Base-by-base conservation (phyloP, 2,329 filamentous ascomycete species). In the Alternaria solani region DNA sequence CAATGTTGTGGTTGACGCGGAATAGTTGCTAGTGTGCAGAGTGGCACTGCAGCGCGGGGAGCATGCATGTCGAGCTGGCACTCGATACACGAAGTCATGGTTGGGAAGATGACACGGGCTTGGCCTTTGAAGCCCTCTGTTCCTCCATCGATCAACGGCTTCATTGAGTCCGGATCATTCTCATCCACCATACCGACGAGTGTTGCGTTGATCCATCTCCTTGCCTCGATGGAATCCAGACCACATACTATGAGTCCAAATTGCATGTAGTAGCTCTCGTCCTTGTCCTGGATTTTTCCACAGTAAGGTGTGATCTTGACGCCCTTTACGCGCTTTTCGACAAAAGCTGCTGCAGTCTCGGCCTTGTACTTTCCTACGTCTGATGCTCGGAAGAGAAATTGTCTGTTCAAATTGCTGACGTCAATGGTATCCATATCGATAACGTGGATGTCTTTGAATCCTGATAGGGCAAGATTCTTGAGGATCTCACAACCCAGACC, bases 401-500 rank as follows among this genome's bases (percentile, higher is more conserved):
- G 95, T 42, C 95, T 91, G 80, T 99, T 99, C 23, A 99, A 86
- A 78, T 99, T 99, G 51, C 94, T 97, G 62, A 99, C 94, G 75
- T 99, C 95, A 78, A 99, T 99, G 1, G 94, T 99, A 79, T 99
- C 92, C 95, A 99, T 99, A 81, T 99, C 95, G 72, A 99, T 98
- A 60, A 99, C 95, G 82, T 99, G 93, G 68, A 99, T 97, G 73
- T 97, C 88, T 79, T 91, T 96, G 83, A 99, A 99, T 28, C 94
- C 93, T 2, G 94, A 97, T 53, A 99, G 86, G 42, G 95, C 95
- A 34, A 99, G 86, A 74, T 99, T 93, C 83, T 99, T 99, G 53
- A 99, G 83, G 44, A 99, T 96, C 78, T 99, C 95, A 73, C 95
- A 99, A 67, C 95, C 95, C 61, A 99, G 81, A 11, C 95, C 95